A percentile compares a stretch with the other conserved stretches of the same genome.
phyloP scores from a whole-genome alignment of 805 yeast species.

The Wickerhamiella slavikovae region DNA sequence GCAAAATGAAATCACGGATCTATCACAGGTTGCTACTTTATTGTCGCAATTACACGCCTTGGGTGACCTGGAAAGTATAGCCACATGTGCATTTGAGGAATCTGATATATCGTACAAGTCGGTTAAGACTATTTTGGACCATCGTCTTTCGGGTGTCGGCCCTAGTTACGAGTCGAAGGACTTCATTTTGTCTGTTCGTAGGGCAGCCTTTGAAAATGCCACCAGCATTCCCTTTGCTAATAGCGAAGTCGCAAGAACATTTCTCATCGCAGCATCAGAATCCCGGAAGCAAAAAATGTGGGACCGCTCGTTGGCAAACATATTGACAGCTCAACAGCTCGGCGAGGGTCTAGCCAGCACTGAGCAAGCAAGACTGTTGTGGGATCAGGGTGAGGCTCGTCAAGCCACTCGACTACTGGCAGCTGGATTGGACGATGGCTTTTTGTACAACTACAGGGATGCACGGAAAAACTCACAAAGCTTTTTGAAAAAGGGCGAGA shows the following conservation, averaged over 20 bases:
- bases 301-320: conserved; percentile 12
- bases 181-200: conserved; percentile 37
- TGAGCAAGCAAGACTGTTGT: conserved; percentile 31
- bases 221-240: conserved; percentile 5
- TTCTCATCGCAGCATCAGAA: conserved; percentile 38
- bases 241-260: conserved; percentile 24
- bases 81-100: conserved; percentile 11
- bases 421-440: conserved; percentile 16
- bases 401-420: conserved; percentile 56
- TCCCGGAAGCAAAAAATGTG: conserved; percentile 37
- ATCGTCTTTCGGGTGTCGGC: conserved; percentile 19
- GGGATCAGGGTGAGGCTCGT: conserved; percentile 78
- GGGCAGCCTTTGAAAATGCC: conserved; percentile 20
- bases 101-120: no score
- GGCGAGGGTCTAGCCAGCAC: conserved; percentile 4
- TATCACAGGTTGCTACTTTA: conserved; percentile 22
- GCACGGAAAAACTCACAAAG: conserved; percentile 1
- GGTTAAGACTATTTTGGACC: conserved; percentile 7
- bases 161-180: conserved; percentile 39
- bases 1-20: conserved; percentile 28
- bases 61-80: conserved; percentile 31
- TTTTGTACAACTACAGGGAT: conserved; percentile 4
- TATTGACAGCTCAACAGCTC: conserved; percentile 8
- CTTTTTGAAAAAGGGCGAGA: conserved; percentile 13
- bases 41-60: conserved; percentile 39